Percentiles rank a stretch among this genome's conserved stretches.
Evolutionary conservation across 805 yeast species (phyloP).

Genomic region (Zygotorulaspora sp.): DNA sequence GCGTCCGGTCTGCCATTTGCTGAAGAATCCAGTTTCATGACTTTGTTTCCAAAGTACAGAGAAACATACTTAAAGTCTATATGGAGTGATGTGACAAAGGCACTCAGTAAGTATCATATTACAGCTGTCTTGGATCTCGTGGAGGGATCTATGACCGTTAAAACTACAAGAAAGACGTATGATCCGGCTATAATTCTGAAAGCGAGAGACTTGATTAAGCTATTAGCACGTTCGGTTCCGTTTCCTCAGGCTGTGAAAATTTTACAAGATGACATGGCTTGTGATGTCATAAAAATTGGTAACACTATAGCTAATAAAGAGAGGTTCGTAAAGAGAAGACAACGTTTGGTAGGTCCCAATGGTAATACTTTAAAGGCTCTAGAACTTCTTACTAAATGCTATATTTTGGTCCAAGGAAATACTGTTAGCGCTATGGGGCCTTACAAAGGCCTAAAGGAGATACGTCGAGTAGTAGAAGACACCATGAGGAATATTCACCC

Average conservation of each 20-base stretch:
- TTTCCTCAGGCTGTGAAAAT: constrained; percentile 93
- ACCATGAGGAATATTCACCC: constrained; percentile 97
- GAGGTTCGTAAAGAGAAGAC: constrained; percentile 91
- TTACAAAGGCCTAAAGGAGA: constrained; percentile 83
- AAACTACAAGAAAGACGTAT: constrained; percentile 89
- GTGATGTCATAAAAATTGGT: constrained; percentile 95
- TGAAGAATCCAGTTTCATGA: constrained; percentile 95
- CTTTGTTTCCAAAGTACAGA: constrained; percentile 93
- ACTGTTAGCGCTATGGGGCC: constrained; percentile 98
- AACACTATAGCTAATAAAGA: constrained; percentile 85
- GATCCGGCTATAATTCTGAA: constrained; percentile 93
- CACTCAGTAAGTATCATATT: constrained; percentile 67
- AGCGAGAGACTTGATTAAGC: constrained; percentile 90
- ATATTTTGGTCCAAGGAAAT: constrained; percentile 93
- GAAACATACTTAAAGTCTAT: constrained; percentile 82
- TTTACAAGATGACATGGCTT: constrained; percentile 85
- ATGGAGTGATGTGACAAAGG: constrained; percentile 89
- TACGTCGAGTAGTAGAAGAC: constrained; percentile 92
- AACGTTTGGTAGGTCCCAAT: constrained; percentile 91
- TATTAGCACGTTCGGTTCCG: constrained; percentile 93
- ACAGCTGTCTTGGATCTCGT: constrained; percentile 85
- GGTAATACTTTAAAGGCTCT: constrained; percentile 95
- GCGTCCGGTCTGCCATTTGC: constrained; percentile 81
- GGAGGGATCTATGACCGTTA: constrained; percentile 96
- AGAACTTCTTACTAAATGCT: constrained; percentile 92